These are phyloP conservation scores for Didymosphaeria variabile DNA, from an alignment of 2,329 filamentous ascomycete genomes.

Conservation along the genomic window DNA sequence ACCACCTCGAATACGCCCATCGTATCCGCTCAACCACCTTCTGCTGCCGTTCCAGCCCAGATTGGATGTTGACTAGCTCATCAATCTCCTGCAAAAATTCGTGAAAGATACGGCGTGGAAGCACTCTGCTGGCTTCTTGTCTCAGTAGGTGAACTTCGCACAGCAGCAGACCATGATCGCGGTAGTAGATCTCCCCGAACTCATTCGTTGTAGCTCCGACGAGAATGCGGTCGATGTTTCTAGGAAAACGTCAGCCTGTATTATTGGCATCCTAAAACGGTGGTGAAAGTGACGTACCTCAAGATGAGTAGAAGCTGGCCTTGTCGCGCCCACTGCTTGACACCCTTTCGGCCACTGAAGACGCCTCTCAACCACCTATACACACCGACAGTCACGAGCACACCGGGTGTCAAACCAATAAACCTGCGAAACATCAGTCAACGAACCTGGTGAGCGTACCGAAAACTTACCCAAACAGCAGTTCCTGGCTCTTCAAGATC, in stretches of 20 bases:
- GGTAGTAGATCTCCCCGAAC: slow-evolving; percentile 83
- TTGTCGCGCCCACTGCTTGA: slow-evolving; percentile 70
- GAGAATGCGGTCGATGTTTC: slow-evolving; percentile 79
- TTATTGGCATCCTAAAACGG: too few species aligned
- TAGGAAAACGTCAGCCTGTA: slow-evolving; percentile 29
- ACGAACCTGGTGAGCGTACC: not conserved
- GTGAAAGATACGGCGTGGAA: slow-evolving; percentile 78
- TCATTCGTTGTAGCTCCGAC: slow-evolving; percentile 65
- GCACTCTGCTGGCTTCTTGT: slow-evolving; percentile 69
- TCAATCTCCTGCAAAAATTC: slow-evolving; percentile 91
- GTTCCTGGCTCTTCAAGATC: slow-evolving; percentile 92
- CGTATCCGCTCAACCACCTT: slow-evolving; percentile 83
- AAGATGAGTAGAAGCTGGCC: slow-evolving; percentile 79
- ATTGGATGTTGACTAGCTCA: slow-evolving; percentile 82
- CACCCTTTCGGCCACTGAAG: slow-evolving; percentile 75
- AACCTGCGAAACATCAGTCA: slow-evolving; percentile 64
- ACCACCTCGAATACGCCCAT: slow-evolving; percentile 89
- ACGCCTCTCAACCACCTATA: slow-evolving; percentile 75
- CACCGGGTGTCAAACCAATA: slow-evolving; percentile 88
- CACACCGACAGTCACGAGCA: slow-evolving; percentile 83
- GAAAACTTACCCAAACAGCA: slow-evolving; percentile 76
- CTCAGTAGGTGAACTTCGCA: slow-evolving; percentile 89
- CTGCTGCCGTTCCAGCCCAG: slow-evolving; percentile 79
- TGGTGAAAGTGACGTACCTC: slow-evolving; percentile 55
- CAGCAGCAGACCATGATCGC: slow-evolving; percentile 88